Percentiles rank a stretch among this genome's conserved stretches.
phyloP scores from a whole-genome alignment of 106 monocot genomes.

The Iris macrosiphon region DNA sequence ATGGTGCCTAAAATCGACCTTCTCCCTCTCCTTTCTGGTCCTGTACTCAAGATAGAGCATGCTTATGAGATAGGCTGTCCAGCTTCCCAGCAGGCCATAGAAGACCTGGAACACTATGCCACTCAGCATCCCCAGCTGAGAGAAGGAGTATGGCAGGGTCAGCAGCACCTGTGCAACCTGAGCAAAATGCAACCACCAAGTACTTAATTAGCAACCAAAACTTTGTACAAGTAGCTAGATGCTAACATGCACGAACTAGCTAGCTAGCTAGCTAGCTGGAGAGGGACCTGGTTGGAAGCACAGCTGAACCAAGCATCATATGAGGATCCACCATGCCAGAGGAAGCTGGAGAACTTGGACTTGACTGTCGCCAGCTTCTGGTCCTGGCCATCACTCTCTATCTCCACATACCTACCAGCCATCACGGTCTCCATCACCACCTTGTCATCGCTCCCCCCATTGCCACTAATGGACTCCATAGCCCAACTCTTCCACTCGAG shows the following conservation, averaged over 20 bases:
- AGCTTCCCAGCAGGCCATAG: slow-evolving; percentile 67
- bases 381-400: slow-evolving; percentile 54
- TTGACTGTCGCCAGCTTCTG: slow-evolving; percentile 36
- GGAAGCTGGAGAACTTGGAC: slow-evolving; percentile 46
- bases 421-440: slow-evolving; percentile 53
- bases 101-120: slow-evolving; percentile 59
- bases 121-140: slow-evolving; percentile 67
- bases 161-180: slow-evolving; percentile 79
- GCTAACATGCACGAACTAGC: neutral
- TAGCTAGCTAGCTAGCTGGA: neutral
- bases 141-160: slow-evolving; percentile 72
- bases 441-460: slow-evolving; percentile 40
- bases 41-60: slow-evolving; percentile 71
- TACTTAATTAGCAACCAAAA: no score
- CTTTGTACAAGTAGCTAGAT: no score
- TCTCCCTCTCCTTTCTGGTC: slow-evolving; percentile 78
- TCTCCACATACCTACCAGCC: slow-evolving; percentile 60
- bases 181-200: no score
- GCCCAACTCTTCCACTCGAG: neutral
- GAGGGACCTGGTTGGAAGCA: slow-evolving; percentile 76
- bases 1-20: slow-evolving; percentile 71
- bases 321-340: slow-evolving; percentile 75
- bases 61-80: slow-evolving; percentile 80
- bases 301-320: slow-evolving; percentile 88
- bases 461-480: no score